Conservation (phyloP, 1,284 basidiomycete species). For the Sanghuangporus weigelae region DNA sequence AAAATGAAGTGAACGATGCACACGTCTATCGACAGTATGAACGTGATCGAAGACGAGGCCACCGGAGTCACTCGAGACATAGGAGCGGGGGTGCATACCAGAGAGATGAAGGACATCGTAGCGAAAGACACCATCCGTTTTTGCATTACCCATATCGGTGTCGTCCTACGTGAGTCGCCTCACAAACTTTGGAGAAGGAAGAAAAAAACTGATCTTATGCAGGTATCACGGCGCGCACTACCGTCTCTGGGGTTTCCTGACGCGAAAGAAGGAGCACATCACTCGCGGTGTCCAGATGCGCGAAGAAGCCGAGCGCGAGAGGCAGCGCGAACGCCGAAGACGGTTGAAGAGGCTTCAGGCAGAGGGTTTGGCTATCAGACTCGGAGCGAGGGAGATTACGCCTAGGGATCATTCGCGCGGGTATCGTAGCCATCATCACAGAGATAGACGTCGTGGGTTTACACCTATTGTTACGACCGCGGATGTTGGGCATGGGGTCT, state of each 20-base stretch:
- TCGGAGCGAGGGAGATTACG: constrained; percentile 9
- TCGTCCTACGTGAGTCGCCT: constrained; percentile 9
- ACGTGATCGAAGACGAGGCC: not conserved
- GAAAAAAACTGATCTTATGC: not conserved
- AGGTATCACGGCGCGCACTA: constrained; percentile 17
- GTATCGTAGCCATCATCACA: constrained; percentile 1
- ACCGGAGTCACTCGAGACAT: not conserved
- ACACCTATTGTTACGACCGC: not conserved
- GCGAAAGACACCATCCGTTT: constrained; percentile 7
- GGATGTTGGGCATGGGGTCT: not conserved
- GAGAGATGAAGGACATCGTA: not conserved
- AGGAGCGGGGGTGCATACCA: not conserved
- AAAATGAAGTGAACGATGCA: constrained; percentile 15
- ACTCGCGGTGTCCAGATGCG: constrained; percentile 6
- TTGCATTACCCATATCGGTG: constrained; percentile 14
- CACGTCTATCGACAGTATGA: constrained; percentile 4
- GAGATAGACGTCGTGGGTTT: not conserved
- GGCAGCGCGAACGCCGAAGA: constrained; percentile 11
- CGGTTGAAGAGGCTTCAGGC: constrained; percentile 3
- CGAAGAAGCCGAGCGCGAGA: constrained; percentile 12
- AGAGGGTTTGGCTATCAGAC: constrained; percentile 14
- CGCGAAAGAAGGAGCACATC: constrained; percentile 6
- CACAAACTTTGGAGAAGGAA: not conserved
- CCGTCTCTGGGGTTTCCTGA: constrained; percentile 15
- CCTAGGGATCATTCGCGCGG: not conserved